Evolutionary conservation across 768 basidiomycete species (phyloP).

Genomic region (Tulasnella sp.): DNA sequence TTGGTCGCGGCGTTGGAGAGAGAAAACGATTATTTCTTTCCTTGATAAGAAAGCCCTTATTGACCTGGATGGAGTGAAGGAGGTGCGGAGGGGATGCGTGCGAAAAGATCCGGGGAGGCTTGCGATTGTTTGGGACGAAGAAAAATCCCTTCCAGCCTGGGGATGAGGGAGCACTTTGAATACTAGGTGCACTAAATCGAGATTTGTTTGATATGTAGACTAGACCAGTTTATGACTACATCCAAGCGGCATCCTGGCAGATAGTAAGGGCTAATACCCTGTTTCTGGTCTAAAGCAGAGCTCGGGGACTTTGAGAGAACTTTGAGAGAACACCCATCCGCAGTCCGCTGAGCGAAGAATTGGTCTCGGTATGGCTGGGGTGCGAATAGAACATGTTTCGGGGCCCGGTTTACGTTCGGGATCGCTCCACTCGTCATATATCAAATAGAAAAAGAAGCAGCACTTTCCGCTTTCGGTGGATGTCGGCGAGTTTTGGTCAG

Average conservation of each 20-base stretch:
- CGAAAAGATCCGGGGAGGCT: background rate
- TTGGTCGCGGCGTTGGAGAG: background rate
- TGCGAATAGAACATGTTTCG: too few species aligned
- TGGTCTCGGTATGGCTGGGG: too few species aligned
- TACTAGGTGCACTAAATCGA: background rate
- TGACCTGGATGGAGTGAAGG: background rate
- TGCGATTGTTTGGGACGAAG: background rate
- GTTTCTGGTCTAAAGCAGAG: too few species aligned
- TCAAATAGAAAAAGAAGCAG: too few species aligned
- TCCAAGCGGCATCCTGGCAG: too few species aligned
- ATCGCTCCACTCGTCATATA: too few species aligned
- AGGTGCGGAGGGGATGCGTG: background rate
- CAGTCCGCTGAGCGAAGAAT: too few species aligned
- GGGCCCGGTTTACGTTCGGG: too few species aligned
- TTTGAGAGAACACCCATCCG: too few species aligned
- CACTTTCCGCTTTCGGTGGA: background rate
- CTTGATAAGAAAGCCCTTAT: background rate
- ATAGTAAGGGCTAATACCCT: too few species aligned
- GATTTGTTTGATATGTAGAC: background rate
- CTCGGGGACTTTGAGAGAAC: too few species aligned
- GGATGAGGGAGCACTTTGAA: background rate
- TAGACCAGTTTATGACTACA: too few species aligned
- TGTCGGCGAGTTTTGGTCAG: background rate
- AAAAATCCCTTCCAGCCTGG: background rate
- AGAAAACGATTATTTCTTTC: background rate